A percentile compares a stretch with the other conserved stretches of the same genome.
phyloP scores from a whole-genome alignment of 129 eudicot species.

The Tagetes patula region DNA sequence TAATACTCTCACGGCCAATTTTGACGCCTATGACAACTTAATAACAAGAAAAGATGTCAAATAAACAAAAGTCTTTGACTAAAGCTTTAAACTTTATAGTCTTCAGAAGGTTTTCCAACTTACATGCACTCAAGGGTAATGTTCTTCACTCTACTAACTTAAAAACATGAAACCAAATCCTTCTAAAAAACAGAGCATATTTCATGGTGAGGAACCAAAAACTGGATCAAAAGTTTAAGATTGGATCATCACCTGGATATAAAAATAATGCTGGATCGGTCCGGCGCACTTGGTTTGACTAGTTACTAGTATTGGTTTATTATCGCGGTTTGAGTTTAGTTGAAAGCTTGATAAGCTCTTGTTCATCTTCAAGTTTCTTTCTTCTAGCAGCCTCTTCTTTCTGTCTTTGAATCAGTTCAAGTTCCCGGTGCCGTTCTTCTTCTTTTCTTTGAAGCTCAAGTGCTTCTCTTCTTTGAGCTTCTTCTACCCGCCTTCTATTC shows the following conservation, averaged over 20 bases:
- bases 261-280: background rate
- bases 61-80: conserved; percentile 20
- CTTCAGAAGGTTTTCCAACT: conserved; percentile 7
- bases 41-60: conserved; percentile 9
- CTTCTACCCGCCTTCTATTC: conserved; percentile 81
- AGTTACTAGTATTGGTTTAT: background rate
- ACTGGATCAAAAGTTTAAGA: conserved; percentile 8
- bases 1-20: background rate
- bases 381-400: conserved; percentile 86
- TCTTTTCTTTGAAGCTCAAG: conserved; percentile 82
- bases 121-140: background rate
- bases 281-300: conserved; percentile 10
- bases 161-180: background rate
- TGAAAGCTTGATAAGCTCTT: conserved; percentile 53
- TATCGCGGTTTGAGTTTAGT: conserved; percentile 56
- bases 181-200: conserved; percentile 1
- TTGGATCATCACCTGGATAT: conserved; percentile 12
- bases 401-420: conserved; percentile 78
- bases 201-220: background rate
- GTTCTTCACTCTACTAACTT: conserved; percentile 2
- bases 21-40: background rate
- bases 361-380: conserved; percentile 76
- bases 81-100: background rate
- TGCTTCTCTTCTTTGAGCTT: conserved; percentile 89
- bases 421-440: conserved; percentile 76